Evolutionary conservation across 805 yeast genomes (phyloP).

Genomic region (Candida anglica): DNA sequence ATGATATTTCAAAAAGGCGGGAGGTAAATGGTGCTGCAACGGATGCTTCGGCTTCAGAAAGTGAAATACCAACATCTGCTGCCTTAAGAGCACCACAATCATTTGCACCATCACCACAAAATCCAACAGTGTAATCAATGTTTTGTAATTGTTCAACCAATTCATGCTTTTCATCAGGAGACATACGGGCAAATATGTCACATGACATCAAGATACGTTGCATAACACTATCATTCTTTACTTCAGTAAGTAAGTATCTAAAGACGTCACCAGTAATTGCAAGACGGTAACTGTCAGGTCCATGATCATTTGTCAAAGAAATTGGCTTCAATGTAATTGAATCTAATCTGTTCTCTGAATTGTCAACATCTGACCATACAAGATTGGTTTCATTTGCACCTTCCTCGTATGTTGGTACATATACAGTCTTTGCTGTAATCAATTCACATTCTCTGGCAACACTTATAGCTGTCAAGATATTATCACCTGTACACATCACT

Average conservation of each 20-base stretch:
- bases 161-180: conserved; percentile 98
- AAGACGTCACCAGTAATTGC: conserved; percentile 95
- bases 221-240: conserved; percentile 35
- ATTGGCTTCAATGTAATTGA: conserved; percentile 55
- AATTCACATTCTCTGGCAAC: conserved; percentile 85
- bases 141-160: conserved; percentile 81
- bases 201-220: conserved; percentile 65
- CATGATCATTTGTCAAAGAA: conserved; percentile 17
- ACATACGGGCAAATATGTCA: conserved; percentile 91
- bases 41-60: conserved; percentile 97
- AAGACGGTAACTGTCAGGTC: conserved; percentile 48
- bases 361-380: conserved; percentile 67
- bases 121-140: conserved; percentile 89
- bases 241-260: conserved; percentile 63
- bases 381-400: conserved; percentile 36
- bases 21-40: conserved; percentile 99
- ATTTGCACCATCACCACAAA: conserved; percentile 99
- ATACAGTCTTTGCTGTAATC: conserved; percentile 39
- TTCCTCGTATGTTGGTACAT: conserved; percentile 56
- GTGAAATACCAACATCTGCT: conserved; percentile 94
- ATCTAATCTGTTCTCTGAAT: conserved; percentile 57
- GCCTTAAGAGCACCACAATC: conserved; percentile 98
- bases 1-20: conserved; percentile 81
- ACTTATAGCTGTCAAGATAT: conserved; percentile 88
- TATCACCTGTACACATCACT: conserved; percentile 97